Percentiles rank a stretch among this genome's conserved stretches.
phyloP scores from a whole-genome alignment of 345 rosid genomes.

The Adansonia digitata region DNA sequence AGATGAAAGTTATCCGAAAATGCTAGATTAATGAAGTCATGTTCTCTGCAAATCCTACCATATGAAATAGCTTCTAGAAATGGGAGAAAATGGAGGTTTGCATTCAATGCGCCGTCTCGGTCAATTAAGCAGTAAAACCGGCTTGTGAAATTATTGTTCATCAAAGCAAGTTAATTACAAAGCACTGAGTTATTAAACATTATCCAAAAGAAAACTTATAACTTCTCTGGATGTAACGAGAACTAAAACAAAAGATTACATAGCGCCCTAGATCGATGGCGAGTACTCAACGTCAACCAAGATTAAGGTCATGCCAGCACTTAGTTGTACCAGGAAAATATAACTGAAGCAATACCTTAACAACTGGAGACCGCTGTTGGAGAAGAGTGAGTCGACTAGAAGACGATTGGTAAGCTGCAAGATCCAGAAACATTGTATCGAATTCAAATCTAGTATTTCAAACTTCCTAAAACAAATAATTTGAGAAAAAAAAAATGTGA shows the following conservation, averaged over 20 bases:
- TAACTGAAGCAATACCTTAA: constrained; percentile 43
- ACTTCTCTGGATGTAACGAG: not conserved
- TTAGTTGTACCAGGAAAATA: not conserved
- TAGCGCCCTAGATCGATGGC: not conserved
- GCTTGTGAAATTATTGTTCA: not conserved
- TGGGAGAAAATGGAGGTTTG: not conserved
- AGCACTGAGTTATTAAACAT: not conserved
- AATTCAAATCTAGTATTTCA: not conserved
- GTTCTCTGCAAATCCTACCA: not conserved
- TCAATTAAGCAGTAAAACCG: not conserved
- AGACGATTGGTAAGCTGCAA: constrained; percentile 59
- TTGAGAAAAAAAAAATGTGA: not conserved
- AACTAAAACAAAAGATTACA: not conserved
- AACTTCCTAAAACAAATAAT: not conserved
- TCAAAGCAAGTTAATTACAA: not conserved
- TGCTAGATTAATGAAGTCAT: not conserved
- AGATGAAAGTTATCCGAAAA: not conserved
- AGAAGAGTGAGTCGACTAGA: constrained; percentile 42
- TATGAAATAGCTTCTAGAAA: not conserved
- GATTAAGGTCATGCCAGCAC: not conserved
- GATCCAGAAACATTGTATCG: not conserved
- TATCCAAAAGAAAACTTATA: not conserved
- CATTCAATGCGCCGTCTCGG: not conserved
- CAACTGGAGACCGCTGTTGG: constrained; percentile 80
- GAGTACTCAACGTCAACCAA: not conserved